phyloP scores from a whole-genome alignment of 2,329 filamentous ascomycete genomes.

The Aspergillus texensis region DNA sequence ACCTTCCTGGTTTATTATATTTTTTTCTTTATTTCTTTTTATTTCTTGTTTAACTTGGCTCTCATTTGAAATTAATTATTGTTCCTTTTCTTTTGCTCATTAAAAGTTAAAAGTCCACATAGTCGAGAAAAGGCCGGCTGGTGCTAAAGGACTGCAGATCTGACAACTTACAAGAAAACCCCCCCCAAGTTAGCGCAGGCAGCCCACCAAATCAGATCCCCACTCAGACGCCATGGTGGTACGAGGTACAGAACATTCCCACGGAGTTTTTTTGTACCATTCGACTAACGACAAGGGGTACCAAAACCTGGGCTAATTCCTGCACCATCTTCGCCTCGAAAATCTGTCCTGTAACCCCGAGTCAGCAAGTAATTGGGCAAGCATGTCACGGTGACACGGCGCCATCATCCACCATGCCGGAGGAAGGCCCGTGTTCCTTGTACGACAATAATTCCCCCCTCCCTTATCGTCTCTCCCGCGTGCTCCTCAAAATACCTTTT shows the following conservation, averaged over 20 bases:
- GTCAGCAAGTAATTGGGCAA: not conserved
- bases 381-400: not conserved
- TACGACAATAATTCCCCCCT: not conserved
- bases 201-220: conserved; percentile 3
- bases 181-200: conserved; percentile 12
- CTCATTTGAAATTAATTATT: not conserved
- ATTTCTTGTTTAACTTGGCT: not conserved
- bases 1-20: not conserved
- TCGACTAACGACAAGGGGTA: not conserved
- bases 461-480: not conserved
- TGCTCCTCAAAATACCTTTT: not conserved
- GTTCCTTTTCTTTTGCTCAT: not conserved
- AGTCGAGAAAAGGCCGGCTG: no score
- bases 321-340: conserved; percentile 6
- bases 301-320: conserved; percentile 1
- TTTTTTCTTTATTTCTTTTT: no score
- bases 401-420: conserved; percentile 1
- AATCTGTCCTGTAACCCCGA: conserved; percentile 2
- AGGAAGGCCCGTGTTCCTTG: conserved; percentile 1
- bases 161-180: not conserved
- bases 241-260: not conserved
- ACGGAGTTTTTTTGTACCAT: conserved; percentile 2
- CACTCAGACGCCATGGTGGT: conserved; percentile 8
- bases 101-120: not conserved
- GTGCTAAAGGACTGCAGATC: conserved; percentile 13